Evolutionary conservation across 140 eudicot species (phyloP).

Genomic region (Bidens hawaiensis): DNA sequence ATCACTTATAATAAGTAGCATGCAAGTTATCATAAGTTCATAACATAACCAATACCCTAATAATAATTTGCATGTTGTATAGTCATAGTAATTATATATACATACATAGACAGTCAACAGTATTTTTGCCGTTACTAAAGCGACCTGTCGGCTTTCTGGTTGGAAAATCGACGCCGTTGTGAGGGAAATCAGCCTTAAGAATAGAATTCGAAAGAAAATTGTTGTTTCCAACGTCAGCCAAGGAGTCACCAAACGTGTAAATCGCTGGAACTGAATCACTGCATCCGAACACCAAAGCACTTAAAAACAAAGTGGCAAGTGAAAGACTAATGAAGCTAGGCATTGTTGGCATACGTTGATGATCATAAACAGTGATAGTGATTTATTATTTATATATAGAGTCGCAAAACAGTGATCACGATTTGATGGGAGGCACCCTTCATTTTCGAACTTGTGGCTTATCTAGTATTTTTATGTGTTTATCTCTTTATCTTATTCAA

Average conservation of each 20-base stretch:
- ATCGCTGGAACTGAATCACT: slow-evolving; percentile 31
- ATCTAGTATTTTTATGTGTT: no score
- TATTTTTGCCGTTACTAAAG: slow-evolving; percentile 64
- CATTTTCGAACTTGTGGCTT: no score
- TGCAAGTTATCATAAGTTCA: neutral
- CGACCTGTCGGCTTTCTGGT: slow-evolving; percentile 54
- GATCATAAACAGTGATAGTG: no score
- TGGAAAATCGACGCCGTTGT: slow-evolving; percentile 66
- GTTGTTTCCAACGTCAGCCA: slow-evolving; percentile 80
- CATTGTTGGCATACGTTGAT: neutral
- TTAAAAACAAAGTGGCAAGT: neutral
- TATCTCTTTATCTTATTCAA: no score
- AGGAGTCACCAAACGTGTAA: slow-evolving; percentile 68
- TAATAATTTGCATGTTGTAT: neutral
- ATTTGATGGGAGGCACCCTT: no score
- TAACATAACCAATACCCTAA: no score
- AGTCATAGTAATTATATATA: neutral
- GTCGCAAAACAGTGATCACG: no score
- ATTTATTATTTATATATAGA: no score
- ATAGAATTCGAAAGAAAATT: slow-evolving; percentile 38
- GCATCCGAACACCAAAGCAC: neutral
- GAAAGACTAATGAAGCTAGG: neutral
- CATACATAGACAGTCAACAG: slow-evolving; percentile 72
- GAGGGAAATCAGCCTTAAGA: slow-evolving; percentile 55
- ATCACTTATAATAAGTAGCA: neutral